Evolutionary conservation across 2,329 filamentous ascomycete genomes (phyloP), one percentile per base, ranked within the genome.

Genomic region (Fusarium citri): DNA sequence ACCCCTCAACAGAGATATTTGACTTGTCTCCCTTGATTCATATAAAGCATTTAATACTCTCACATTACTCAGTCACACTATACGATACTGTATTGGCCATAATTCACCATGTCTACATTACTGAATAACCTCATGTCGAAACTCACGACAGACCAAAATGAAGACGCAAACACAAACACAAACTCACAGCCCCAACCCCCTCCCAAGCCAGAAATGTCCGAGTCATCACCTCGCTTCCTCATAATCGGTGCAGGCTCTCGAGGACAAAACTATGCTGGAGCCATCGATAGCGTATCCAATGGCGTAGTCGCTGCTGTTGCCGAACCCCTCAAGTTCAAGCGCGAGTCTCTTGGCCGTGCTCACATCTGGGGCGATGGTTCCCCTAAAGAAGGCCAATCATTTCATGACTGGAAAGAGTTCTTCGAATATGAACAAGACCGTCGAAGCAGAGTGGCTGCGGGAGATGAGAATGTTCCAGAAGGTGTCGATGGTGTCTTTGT

Each of bases 181-280:
- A n/a, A 41, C 18, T 46, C 69, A 72, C 62, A 76, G 67, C 49
- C 70, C 25, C 63, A 58, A 42, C 76, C 81, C 8, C 81, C 80
- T 22, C 80, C 81, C 12, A 82, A 80, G 47, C 83, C 83, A 11
- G 76, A 80, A 45, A 79, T 82, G 77, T 86, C 87, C 5, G 76
- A 79, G 8, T 81, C 77, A 31, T 85, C 88, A 25, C 88, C 90
- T 5, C 88, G 91, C 53, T 88, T 97, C 74, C 85, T 97, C 58
- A 87, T 97, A 74, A 90, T 97, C 72, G 94, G 94, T 22, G 94
- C 93, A 10, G 94, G 94, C 34, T 93, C 91, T 49, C 89, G 94
- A 37, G 94, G 94, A 16, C 86, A 87, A 54, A 87, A 89, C 30
- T 97, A 97, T 77, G 92, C 91, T 31, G 84, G 85, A 63, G 91